phyloP scores from a whole-genome alignment of 148 eudicot species.

The Salicornia ramosissima region DNA sequence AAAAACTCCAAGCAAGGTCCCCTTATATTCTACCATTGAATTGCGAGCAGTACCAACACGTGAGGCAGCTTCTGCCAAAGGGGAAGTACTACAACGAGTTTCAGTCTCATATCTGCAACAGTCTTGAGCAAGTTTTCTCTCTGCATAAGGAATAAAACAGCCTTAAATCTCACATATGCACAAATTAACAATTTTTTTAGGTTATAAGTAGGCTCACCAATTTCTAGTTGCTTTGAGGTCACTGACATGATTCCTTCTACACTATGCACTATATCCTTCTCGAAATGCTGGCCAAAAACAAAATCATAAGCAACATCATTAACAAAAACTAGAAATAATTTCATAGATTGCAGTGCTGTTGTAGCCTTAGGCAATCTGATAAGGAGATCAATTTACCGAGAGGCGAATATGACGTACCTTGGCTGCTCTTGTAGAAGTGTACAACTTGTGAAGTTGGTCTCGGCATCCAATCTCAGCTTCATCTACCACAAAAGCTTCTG shows the following conservation, averaged over 20 bases:
- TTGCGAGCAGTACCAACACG: conserved; percentile 51
- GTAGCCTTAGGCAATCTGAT: not conserved
- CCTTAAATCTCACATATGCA: conserved; percentile 8
- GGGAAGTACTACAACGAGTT: conserved; percentile 41
- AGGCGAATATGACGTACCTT: conserved; percentile 43
- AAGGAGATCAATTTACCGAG: not conserved
- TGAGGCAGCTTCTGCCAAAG: conserved; percentile 56
- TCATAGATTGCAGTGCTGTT: not conserved
- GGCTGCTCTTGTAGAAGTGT: conserved; percentile 66
- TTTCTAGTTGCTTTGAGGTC: conserved; percentile 69
- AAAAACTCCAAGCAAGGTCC: conserved; percentile 49
- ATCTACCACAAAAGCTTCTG: conserved; percentile 43
- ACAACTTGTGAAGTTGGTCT: conserved; percentile 52
- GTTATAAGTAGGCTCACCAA: conserved; percentile 36
- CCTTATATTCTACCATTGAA: conserved; percentile 58
- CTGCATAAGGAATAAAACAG: conserved; percentile 32
- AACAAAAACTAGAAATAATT: not conserved
- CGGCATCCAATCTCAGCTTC: conserved; percentile 52
- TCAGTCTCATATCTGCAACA: conserved; percentile 61
- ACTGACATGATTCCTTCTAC: conserved; percentile 60
- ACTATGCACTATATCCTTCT: conserved; percentile 63
- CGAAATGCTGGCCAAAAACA: conserved; percentile 57
- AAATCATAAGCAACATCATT: conserved; percentile 17
- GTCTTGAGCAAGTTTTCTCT: conserved; percentile 65
- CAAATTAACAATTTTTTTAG: not conserved